Evolutionary conservation across 169 alveolate genomes (phyloP).

Genomic region (Plasmodium vinckei): DNA sequence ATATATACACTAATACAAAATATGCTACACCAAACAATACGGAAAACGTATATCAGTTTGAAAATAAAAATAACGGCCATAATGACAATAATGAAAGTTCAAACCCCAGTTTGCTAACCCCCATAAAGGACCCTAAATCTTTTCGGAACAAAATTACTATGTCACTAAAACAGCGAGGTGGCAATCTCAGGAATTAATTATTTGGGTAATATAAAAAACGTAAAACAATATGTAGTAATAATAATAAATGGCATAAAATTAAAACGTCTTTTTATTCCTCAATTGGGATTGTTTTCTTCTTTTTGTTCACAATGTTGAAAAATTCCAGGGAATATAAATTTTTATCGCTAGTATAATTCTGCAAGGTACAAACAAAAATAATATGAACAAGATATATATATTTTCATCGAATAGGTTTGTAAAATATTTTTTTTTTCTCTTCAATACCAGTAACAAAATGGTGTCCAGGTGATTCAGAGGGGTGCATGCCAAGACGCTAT

Average conservation of each 20-base stretch:
- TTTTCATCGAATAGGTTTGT: no score
- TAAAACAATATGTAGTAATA: not conserved
- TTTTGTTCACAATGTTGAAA: slow-evolving; percentile 44
- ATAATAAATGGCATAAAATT: not conserved
- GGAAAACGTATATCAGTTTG: not conserved
- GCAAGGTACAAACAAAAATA: not conserved
- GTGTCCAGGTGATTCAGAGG: slow-evolving; percentile 71
- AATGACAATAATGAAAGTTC: not conserved
- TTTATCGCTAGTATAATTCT: slow-evolving; percentile 6
- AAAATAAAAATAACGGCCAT: not conserved
- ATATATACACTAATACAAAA: not conserved
- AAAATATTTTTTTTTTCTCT: not conserved
- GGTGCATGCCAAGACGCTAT: slow-evolving; percentile 32
- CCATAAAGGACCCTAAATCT: slow-evolving; percentile 17
- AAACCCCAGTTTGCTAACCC: slow-evolving; percentile 1
- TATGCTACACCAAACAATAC: not conserved
- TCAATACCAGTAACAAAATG: slow-evolving; percentile 19
- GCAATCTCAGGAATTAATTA: not conserved
- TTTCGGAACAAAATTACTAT: slow-evolving; percentile 30
- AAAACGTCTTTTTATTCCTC: not conserved
- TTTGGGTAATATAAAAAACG: not conserved
- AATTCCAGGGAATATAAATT: slow-evolving; percentile 36
- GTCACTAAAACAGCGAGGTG: slow-evolving; percentile 2
- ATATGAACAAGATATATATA: not conserved
- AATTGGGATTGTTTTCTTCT: slow-evolving; percentile 24